These are phyloP conservation scores for Populus tremula DNA, from an alignment of 345 rosid species.

Conservation along the genomic window DNA sequence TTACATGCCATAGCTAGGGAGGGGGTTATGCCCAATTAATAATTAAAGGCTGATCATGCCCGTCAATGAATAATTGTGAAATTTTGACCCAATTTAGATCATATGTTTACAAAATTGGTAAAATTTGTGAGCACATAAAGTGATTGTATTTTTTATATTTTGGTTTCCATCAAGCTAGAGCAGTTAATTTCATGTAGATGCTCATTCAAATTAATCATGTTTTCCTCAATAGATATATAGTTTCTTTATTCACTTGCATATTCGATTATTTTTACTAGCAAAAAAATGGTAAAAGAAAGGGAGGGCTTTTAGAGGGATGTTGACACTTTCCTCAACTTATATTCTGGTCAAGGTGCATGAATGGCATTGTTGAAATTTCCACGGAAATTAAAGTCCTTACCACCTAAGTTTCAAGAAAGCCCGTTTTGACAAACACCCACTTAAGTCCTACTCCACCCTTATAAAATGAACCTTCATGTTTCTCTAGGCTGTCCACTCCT, in stretches of 20 bases:
- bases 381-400: not conserved
- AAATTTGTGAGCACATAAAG: too few relatives aligned
- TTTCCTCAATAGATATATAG: not conserved
- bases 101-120: too few relatives aligned
- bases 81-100: not conserved
- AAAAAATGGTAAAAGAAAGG: not conserved
- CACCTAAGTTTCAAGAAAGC: too few relatives aligned
- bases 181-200: too few relatives aligned
- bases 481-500: not conserved
- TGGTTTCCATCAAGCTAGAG: too few relatives aligned
- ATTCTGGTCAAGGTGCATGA: not conserved
- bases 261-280: not conserved
- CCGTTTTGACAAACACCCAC: not conserved
- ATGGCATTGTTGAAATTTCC: conserved; percentile 31
- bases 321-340: not conserved
- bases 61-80: not conserved
- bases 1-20: not conserved
- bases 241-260: not conserved
- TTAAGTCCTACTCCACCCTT: conserved; percentile 8
- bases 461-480: conserved; percentile 10
- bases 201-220: not conserved
- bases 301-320: not conserved
- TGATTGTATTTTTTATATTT: too few relatives aligned
- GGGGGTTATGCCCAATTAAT: not conserved
- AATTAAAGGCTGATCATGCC: not conserved